A percentile compares a stretch with the other conserved stretches of the same genome.
These are phyloP conservation scores for Macrocybe gigantea DNA, from an alignment of 768 basidiomycete species.

Conservation along the genomic window DNA sequence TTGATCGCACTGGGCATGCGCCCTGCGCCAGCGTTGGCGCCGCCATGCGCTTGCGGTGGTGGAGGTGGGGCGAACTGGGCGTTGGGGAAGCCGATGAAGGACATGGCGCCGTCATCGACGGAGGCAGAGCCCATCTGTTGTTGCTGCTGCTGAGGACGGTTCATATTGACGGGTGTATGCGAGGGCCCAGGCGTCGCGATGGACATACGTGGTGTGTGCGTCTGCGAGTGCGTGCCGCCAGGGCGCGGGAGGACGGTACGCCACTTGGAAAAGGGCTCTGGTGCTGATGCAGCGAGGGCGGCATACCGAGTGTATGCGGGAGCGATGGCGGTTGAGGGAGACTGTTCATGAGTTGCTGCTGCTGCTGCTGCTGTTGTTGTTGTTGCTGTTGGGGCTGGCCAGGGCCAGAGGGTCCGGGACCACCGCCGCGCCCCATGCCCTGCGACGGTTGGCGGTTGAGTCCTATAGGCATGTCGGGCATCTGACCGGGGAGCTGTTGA, in stretches of 20 bases:
- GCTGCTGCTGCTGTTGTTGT: conserved; percentile 29
- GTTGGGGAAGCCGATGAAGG: conserved; percentile 38
- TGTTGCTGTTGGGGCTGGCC: conserved; percentile 1
- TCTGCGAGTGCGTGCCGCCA: conserved; percentile 25
- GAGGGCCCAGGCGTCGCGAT: conserved; percentile 31
- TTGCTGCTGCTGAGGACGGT: no score
- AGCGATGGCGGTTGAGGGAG: conserved; percentile 30
- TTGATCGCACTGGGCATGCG: conserved; percentile 24
- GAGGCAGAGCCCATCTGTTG: conserved; percentile 11
- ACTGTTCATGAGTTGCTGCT: conserved; percentile 42
- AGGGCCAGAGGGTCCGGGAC: neutral
- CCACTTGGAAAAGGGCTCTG: conserved; percentile 31
- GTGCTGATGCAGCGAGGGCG: conserved; percentile 29
- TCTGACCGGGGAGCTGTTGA: conserved; percentile 12
- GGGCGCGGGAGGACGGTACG: conserved; percentile 38
- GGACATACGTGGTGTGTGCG: conserved; percentile 34
- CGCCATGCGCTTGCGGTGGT: conserved; percentile 12
- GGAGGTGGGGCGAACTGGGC: conserved; percentile 24
- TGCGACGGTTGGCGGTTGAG: neutral
- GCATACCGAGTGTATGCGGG: conserved; percentile 23
- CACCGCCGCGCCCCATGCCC: neutral
- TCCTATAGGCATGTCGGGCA: conserved; percentile 25
- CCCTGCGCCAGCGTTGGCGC: no score
- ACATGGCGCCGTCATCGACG: conserved; percentile 35
- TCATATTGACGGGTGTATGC: conserved; percentile 27